Conservation (phyloP, 352 stramenopile genomes). For the Pythium volutum region DNA sequence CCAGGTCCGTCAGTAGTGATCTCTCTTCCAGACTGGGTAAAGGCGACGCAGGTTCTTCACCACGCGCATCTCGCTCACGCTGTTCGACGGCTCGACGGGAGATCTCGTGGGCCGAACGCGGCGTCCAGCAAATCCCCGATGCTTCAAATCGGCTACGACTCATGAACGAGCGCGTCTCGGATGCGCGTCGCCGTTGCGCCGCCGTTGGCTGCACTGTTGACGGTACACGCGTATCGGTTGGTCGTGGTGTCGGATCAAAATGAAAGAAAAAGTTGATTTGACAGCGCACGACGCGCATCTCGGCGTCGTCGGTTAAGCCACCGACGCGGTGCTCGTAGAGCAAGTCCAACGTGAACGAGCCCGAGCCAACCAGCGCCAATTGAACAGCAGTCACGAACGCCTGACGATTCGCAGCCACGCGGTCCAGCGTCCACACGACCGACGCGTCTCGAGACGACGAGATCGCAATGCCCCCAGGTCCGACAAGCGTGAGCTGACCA, state of each 20-base stretch:
- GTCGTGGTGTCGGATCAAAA: conserved; percentile 18
- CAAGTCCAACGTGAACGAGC: conserved; percentile 26
- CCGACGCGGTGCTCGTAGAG: background rate
- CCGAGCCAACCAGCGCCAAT: conserved; percentile 34
- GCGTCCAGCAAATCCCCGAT: conserved; percentile 32
- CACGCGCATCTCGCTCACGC: background rate
- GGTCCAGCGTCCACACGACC: conserved; percentile 26
- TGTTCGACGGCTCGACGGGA: conserved; percentile 3
- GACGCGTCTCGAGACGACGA: background rate
- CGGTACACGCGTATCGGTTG: too few relatives aligned
- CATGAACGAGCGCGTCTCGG: conserved; percentile 32
- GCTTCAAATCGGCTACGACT: conserved; percentile 16
- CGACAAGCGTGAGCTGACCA: conserved; percentile 10
- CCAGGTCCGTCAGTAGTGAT: conserved; percentile 3
- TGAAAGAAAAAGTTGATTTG: conserved; percentile 43
- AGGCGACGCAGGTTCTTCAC: conserved; percentile 1
- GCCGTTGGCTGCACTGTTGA: background rate
- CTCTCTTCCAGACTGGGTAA: background rate
- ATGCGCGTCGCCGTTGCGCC: background rate
- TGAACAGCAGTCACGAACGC: conserved; percentile 49
- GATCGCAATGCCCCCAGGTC: conserved; percentile 11
- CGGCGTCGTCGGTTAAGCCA: background rate
- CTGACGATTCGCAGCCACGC: conserved; percentile 28
- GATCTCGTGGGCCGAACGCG: conserved; percentile 27
- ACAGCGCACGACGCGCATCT: conserved; percentile 1